Base-by-base conservation (phyloP, 768 basidiomycete genomes). In the Crucibulum laeve region DNA sequence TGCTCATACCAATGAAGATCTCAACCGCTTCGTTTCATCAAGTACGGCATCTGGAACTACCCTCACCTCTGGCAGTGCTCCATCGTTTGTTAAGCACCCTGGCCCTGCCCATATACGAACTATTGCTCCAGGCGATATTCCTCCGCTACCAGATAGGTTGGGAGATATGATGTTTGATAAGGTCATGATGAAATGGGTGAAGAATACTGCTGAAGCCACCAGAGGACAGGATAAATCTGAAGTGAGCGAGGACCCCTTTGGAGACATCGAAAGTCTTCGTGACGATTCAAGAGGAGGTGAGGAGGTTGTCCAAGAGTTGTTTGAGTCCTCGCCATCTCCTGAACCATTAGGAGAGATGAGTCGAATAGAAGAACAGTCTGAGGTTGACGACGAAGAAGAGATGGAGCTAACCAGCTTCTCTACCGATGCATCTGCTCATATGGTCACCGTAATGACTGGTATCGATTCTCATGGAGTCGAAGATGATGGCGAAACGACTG, bases 91-190 rank as follows among this genome's bases (percentile, higher is more conserved):
- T 30, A 95, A 95, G 64, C 87, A 90, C 50, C 61, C 83, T 23
- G 87, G 88, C 4, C 84, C 87, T 2, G 76, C 79, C 26, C 86
- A 87, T 51, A 84, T 91, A 42, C 81, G 80, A 40, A 84, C 79
- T 21, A 94, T 96, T 51, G 78, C 80, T 6, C 90, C 91, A 1
- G 74, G 77, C 26, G 92, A 94, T 58, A 68, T 95, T 15, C 86
- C 82, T 0, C 54, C 72, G 5, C 64, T 95, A 22, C 86, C 89
- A 2, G 84, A 91, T 26, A 71, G 80, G 42, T 79, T 93, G 35
- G 92, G 93, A 0, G 79, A 79, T 60, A 95, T 97, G 93, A 67
- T 87, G 40, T 93, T 84, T 52, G 93, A 95, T 65, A 81, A 74
- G 52, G 76, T 76, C 30, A 73, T 80, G 65, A 89, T 91, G 85